phyloP scores from a whole-genome alignment of 176 grass and related monocot species.

The Musa schizocarpa region DNA sequence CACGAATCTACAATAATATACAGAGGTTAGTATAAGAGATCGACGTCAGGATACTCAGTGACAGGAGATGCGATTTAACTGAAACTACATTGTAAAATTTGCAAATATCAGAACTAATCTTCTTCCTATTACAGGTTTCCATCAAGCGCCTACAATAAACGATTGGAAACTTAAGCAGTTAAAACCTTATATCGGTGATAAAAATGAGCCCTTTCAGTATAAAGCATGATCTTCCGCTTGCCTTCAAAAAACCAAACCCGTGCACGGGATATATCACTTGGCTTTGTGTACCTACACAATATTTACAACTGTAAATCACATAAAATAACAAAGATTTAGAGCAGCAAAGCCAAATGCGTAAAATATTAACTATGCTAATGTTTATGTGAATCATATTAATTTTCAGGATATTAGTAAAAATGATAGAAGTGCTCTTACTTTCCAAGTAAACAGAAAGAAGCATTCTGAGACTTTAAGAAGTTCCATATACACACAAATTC shows the following conservation, averaged over 20 bases:
- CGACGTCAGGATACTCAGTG: not conserved
- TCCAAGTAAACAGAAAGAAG: conserved; percentile 82
- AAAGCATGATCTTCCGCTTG: conserved; percentile 84
- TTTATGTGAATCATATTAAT: not conserved
- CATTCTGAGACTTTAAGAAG: conserved; percentile 72
- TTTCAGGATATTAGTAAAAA: not conserved
- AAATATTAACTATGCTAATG: too few relatives aligned
- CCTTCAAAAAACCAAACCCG: conserved; percentile 92
- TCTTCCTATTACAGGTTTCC: not conserved
- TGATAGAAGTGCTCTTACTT: conserved; percentile 46
- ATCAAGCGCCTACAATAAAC: not conserved
- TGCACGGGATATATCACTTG: conserved; percentile 83
- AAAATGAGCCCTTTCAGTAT: conserved; percentile 97
- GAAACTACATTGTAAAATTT: not conserved
- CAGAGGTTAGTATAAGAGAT: conserved; percentile 2
- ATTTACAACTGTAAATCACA: conserved; percentile 2
- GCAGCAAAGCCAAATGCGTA: too few relatives aligned
- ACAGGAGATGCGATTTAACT: not conserved
- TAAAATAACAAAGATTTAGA: not conserved
- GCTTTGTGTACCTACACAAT: conserved; percentile 50
- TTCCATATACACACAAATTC: conserved; percentile 72
- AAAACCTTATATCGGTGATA: conserved; percentile 91
- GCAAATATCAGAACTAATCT: not conserved
- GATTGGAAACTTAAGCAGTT: not conserved
- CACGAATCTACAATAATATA: conserved; percentile 58